Percentiles rank a stretch among this genome's conserved stretches.
Conservation (phyloP, 768 basidiomycete species). For the Suillus fuscotomentosus region DNA sequence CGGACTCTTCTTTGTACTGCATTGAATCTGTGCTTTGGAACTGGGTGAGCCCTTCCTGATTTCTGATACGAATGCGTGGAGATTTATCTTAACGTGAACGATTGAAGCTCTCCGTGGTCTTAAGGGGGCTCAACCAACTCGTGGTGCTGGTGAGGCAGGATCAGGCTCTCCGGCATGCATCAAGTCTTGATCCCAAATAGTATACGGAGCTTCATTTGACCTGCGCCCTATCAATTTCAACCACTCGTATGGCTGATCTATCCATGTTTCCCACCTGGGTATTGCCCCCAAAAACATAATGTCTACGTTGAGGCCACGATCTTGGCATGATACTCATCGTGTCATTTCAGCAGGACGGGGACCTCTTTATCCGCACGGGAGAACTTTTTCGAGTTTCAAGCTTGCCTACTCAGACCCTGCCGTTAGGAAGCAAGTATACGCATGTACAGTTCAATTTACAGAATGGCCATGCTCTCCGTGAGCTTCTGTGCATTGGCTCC, state of each 20-base stretch:
- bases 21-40: not conserved
- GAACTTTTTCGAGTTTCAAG: not conserved
- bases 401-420: not conserved
- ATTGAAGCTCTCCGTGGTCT: not conserved
- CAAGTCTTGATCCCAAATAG: not conserved
- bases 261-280: not conserved
- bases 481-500: conserved; percentile 6
- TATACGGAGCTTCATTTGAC: not conserved
- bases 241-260: not conserved
- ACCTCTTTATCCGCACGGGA: not conserved
- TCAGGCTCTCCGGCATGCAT: not conserved
- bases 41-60: not conserved
- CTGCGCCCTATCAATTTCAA: not conserved
- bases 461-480: not conserved
- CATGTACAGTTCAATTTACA: conserved; percentile 1
- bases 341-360: not conserved
- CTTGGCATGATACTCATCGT: not conserved
- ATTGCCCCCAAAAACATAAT: not conserved
- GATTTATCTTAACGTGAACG: not conserved
- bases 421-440: not conserved
- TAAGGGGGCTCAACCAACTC: conserved; percentile 2
- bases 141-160: conserved; percentile 2
- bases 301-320: not conserved
- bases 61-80: not conserved
- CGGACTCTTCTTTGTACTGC: not conserved